Percentiles rank a stretch among this genome's conserved stretches.
Conservation (phyloP, 805 yeast genomes). For the Starmerella stellata region DNA sequence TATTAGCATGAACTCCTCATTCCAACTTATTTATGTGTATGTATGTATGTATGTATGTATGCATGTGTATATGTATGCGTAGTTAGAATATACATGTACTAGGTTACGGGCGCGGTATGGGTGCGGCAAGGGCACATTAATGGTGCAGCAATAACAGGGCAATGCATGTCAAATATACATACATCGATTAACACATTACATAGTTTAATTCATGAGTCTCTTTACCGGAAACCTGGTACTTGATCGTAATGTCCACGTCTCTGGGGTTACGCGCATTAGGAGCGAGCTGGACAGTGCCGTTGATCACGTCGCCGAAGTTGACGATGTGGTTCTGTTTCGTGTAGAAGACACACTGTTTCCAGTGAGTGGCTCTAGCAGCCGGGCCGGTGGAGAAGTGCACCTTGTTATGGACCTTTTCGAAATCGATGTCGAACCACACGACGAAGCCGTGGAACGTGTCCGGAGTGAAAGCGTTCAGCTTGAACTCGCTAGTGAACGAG, state of each 20-base stretch:
- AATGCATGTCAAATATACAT: no score
- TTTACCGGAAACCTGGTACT: conserved; percentile 21
- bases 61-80: no score
- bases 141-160: no score
- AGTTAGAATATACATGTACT: no score
- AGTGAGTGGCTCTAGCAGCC: conserved; percentile 82
- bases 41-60: no score
- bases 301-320: conserved; percentile 56
- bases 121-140: no score
- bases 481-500: conserved; percentile 54
- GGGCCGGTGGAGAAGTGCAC: conserved; percentile 87
- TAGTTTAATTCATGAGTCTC: background rate
- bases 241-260: conserved; percentile 68
- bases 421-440: conserved; percentile 88
- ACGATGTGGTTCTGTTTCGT: conserved; percentile 61
- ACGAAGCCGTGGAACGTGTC: conserved; percentile 78
- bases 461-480: conserved; percentile 52
- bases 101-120: no score
- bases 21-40: no score
- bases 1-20: no score
- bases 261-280: conserved; percentile 72
- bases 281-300: conserved; percentile 52
- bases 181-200: background rate
- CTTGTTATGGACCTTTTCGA: conserved; percentile 31
- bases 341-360: conserved; percentile 97